phyloP scores from a whole-genome alignment of 306 rosid species.

The Fragaria vesca region DNA sequence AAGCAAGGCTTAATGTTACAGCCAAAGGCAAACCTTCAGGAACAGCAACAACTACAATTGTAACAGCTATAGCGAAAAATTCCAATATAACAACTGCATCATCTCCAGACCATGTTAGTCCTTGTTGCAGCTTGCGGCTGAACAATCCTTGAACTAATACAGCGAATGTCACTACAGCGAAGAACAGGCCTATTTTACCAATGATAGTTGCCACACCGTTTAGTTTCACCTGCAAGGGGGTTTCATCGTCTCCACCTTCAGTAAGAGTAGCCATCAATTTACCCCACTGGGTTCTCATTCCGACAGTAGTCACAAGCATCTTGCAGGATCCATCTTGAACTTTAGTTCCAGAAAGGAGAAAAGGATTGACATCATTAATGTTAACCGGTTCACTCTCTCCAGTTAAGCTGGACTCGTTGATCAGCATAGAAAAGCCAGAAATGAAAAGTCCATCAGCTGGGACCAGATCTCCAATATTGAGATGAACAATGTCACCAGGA shows the following conservation, averaged over 20 bases:
- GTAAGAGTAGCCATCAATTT: slow-evolving; percentile 91
- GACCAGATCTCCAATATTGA: slow-evolving; percentile 88
- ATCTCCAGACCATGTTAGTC: slow-evolving; percentile 81
- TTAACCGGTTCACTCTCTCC: slow-evolving; percentile 97
- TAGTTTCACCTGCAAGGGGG: slow-evolving; percentile 98
- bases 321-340: slow-evolving; percentile 97
- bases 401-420: slow-evolving; percentile 95
- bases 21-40: slow-evolving; percentile 99
- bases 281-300: slow-evolving; percentile 99
- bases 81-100: slow-evolving; percentile 84
- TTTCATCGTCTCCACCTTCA: slow-evolving; percentile 99
- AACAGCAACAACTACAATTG: slow-evolving; percentile 97
- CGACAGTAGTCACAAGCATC: slow-evolving; percentile 97
- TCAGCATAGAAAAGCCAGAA: slow-evolving; percentile 76
- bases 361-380: slow-evolving; percentile 58
- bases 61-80: slow-evolving; percentile 90
- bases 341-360: slow-evolving; percentile 95
- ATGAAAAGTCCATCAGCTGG: slow-evolving; percentile 97
- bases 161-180: slow-evolving; percentile 85
- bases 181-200: slow-evolving; percentile 94
- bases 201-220: slow-evolving; percentile 98
- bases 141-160: slow-evolving; percentile 92
- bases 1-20: slow-evolving; percentile 96
- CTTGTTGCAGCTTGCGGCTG: slow-evolving; percentile 73
- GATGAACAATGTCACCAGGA: slow-evolving; percentile 94